phyloP scores from a whole-genome alignment of 2,329 filamentous ascomycete genomes.

The Fusarium tupiense region DNA sequence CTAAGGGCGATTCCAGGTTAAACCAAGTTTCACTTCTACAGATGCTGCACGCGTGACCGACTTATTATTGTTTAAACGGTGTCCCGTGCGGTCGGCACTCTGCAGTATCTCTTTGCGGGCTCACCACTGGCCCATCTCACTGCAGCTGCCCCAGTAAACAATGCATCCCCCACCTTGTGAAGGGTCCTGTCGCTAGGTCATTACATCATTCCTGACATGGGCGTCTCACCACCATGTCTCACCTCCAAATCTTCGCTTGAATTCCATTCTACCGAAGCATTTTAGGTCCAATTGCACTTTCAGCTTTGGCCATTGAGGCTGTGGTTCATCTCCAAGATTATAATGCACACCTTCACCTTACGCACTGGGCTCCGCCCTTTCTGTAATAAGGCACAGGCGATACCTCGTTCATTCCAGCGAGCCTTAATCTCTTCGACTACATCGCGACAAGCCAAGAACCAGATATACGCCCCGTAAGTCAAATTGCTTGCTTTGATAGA shows the following conservation, averaged over 20 bases:
- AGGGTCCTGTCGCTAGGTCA: conserved; percentile 13
- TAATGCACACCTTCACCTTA: conserved; percentile 12
- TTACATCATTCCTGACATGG: conserved; percentile 25
- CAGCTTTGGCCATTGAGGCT: background rate
- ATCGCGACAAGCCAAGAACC: conserved; percentile 45
- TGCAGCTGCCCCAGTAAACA: conserved; percentile 9
- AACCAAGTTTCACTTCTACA: conserved; percentile 16
- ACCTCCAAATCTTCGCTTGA: conserved; percentile 6
- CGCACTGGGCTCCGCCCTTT: conserved; percentile 16
- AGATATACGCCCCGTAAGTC: conserved; percentile 50
- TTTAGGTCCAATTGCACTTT: conserved; percentile 4
- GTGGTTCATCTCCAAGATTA: background rate
- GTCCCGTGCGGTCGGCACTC: conserved; percentile 13
- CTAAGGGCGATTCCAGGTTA: conserved; percentile 4
- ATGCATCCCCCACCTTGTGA: conserved; percentile 8
- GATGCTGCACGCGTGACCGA: conserved; percentile 28
- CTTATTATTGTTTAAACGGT: conserved; percentile 4
- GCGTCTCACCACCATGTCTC: conserved; percentile 11
- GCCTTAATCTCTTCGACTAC: conserved; percentile 40
- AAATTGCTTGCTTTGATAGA: conserved; percentile 6
- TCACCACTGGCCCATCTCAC: conserved; percentile 14
- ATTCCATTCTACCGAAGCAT: conserved; percentile 10
- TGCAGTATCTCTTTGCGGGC: background rate
- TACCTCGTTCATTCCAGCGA: conserved; percentile 1
- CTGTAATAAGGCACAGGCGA: background rate